phyloP scores from a whole-genome alignment of 306 rosid genomes.

The Astragalus membranaceus region DNA sequence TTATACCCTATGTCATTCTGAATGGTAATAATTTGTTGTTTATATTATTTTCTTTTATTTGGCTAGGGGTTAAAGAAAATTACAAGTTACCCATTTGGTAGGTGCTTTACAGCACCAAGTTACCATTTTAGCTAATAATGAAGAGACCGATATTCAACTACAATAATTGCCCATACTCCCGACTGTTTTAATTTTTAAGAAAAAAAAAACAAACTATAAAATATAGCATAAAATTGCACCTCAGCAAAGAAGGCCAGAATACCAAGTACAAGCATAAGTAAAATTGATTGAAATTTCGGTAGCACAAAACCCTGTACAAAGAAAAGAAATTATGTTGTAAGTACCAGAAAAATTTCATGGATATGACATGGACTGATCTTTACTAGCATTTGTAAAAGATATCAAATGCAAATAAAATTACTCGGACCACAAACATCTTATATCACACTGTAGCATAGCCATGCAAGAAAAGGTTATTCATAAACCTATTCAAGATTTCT shows the following conservation, averaged over 20 bases:
- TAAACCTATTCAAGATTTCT: background rate
- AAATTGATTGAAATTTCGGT: conserved; percentile 44
- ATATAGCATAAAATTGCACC: conserved; percentile 36
- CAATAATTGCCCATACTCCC: background rate
- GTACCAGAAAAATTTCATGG: background rate
- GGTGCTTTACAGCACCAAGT: background rate
- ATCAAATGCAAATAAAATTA: background rate
- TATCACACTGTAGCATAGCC: background rate
- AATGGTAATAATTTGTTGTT: background rate
- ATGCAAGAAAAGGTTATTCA: background rate
- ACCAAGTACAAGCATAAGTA: conserved; percentile 52
- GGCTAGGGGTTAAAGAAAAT: too few species aligned
- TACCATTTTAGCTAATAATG: background rate
- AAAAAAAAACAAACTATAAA: background rate
- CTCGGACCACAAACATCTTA: background rate
- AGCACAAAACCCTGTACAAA: conserved; percentile 58
- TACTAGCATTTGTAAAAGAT: background rate
- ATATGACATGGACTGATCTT: background rate
- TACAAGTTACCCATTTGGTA: too few species aligned
- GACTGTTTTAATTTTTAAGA: background rate
- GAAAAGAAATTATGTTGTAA: background rate
- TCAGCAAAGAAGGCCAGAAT: conserved; percentile 70
- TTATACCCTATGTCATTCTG: background rate
- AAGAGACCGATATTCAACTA: background rate
- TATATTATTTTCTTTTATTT: background rate